Evolutionary conservation across 2,329 filamentous ascomycete species (phyloP).

Genomic region (Daldinia eschscholtzii): DNA sequence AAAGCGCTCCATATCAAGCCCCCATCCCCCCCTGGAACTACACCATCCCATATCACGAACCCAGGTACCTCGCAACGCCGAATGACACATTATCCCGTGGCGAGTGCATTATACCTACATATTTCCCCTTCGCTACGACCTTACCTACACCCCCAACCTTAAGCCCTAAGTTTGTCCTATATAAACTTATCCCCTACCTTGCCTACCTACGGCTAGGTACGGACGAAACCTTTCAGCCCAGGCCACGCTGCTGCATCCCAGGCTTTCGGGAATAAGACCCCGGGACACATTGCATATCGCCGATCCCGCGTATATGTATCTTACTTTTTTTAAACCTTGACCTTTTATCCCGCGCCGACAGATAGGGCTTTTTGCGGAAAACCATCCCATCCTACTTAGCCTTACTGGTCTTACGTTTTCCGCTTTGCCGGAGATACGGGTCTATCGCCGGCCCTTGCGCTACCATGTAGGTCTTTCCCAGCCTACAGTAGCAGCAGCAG

Average conservation of each 20-base stretch:
- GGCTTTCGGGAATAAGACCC: constrained; percentile 6
- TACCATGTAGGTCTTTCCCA: neutral
- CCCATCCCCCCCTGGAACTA: neutral
- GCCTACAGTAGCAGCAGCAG: neutral
- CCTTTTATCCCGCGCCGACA: neutral
- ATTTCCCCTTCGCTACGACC: neutral
- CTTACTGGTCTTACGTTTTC: neutral
- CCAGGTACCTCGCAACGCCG: neutral
- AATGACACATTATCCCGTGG: neutral
- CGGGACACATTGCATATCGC: neutral
- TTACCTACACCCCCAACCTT: neutral
- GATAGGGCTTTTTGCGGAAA: neutral
- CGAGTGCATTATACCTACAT: neutral
- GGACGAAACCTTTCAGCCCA: too few relatives aligned
- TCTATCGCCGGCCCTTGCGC: neutral
- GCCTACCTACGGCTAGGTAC: too few relatives aligned
- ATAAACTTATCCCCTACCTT: too few relatives aligned
- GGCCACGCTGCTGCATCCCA: neutral
- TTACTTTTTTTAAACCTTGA: too few relatives aligned
- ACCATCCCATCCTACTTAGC: neutral
- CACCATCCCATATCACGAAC: neutral
- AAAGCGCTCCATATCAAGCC: too few relatives aligned
- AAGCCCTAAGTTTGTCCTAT: too few relatives aligned
- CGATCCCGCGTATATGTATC: neutral
- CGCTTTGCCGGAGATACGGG: constrained; percentile 1